Percentiles rank a stretch among this genome's conserved stretches.
phyloP scores from a whole-genome alignment of 805 yeast genomes.

The Ogataea sp. region DNA sequence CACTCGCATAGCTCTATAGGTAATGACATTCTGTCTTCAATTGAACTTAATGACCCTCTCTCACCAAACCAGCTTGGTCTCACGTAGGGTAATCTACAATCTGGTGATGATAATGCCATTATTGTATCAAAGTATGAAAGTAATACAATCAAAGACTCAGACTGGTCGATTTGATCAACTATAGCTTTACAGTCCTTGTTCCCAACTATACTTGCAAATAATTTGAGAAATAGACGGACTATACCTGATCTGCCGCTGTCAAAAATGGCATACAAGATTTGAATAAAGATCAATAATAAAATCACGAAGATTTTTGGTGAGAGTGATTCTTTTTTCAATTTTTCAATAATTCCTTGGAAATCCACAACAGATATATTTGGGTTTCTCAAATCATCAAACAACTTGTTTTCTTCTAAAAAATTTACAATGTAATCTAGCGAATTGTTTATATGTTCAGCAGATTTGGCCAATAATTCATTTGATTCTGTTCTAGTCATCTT shows the following conservation, averaged over 20 bases:
- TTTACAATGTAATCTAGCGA: constrained; percentile 37
- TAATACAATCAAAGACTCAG: constrained; percentile 23
- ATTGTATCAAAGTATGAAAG: constrained; percentile 36
- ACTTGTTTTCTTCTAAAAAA: constrained; percentile 22
- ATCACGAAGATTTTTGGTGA: constrained; percentile 17
- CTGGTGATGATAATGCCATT: constrained; percentile 32
- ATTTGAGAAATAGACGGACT: constrained; percentile 28
- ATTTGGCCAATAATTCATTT: constrained; percentile 31
- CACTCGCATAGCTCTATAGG: constrained; percentile 31
- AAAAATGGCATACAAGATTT: constrained; percentile 30
- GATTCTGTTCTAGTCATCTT: background rate
- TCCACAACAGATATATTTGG: constrained; percentile 4
- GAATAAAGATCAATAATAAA: constrained; percentile 31
- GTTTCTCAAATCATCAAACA: constrained; percentile 5
- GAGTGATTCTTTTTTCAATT: constrained; percentile 4
- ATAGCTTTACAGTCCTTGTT: constrained; percentile 20
- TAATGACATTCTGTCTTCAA: constrained; percentile 32
- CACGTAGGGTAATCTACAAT: constrained; percentile 33
- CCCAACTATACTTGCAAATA: constrained; percentile 30
- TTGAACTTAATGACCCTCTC: constrained; percentile 14
- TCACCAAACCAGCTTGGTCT: constrained; percentile 30
- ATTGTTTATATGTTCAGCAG: constrained; percentile 37
- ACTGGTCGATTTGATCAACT: constrained; percentile 24
- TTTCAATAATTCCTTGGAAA: background rate
- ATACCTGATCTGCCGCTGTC: constrained; percentile 33